phyloP scores from a whole-genome alignment of 148 eudicot genomes.

The Persicaria tinctoria region DNA sequence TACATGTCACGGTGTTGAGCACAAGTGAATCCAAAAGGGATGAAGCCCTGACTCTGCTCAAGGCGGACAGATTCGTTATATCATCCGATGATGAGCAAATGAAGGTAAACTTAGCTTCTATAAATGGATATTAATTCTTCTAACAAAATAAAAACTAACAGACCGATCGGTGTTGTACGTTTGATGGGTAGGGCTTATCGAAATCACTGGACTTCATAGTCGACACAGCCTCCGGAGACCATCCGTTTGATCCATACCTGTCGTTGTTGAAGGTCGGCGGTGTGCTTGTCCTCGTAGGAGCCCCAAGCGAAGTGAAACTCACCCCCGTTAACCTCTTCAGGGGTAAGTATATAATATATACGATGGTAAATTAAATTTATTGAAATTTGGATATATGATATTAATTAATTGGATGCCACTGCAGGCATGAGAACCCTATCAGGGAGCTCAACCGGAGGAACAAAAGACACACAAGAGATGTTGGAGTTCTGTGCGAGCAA shows the following conservation, averaged over 20 bases:
- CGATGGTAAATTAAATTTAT: too few relatives aligned
- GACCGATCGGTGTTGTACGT: too few relatives aligned
- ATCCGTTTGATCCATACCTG: slow-evolving; percentile 56
- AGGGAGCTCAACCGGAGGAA: slow-evolving; percentile 67
- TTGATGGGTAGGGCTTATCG: slow-evolving; percentile 26
- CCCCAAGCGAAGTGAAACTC: slow-evolving; percentile 56
- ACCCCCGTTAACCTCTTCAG: slow-evolving; percentile 39
- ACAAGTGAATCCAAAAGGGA: too few relatives aligned
- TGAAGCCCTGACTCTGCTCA: slow-evolving; percentile 27
- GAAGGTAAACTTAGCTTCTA: background rate
- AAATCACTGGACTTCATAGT: slow-evolving; percentile 65
- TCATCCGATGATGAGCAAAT: background rate
- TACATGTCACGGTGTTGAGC: too few relatives aligned
- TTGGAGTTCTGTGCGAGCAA: slow-evolving; percentile 59
- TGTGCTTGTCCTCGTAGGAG: slow-evolving; percentile 51
- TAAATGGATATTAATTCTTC: too few relatives aligned
- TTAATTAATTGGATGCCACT: background rate
- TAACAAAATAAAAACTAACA: too few relatives aligned
- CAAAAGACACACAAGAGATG: slow-evolving; percentile 59
- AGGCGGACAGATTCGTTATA: slow-evolving; percentile 22
- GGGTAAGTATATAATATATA: slow-evolving; percentile 27
- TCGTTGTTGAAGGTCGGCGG: slow-evolving; percentile 59
- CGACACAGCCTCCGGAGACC: slow-evolving; percentile 75
- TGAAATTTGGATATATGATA: too few relatives aligned
- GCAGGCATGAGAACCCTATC: slow-evolving; percentile 35